phyloP scores from a whole-genome alignment of 2,329 filamentous ascomycete species.

The Huntiella abstrusa region DNA sequence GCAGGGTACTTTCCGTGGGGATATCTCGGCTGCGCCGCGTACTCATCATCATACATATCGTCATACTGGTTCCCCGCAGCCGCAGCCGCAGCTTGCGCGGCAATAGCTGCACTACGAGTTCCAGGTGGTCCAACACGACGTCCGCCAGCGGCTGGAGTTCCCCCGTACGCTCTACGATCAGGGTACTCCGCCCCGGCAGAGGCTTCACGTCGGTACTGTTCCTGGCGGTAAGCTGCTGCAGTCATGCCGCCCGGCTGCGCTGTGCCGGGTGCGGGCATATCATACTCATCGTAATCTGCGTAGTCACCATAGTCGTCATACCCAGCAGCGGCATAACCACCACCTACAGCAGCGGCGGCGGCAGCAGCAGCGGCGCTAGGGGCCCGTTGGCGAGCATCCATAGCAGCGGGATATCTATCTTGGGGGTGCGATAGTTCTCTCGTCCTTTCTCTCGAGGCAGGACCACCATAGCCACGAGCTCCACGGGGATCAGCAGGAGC shows the following conservation, averaged over 20 bases:
- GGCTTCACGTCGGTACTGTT: conserved; percentile 3
- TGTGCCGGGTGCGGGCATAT: conserved; percentile 7
- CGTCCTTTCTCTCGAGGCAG: background rate
- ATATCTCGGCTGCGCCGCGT: background rate
- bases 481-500: background rate
- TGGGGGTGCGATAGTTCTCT: no score
- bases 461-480: background rate
- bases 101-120: conserved; percentile 1
- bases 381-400: background rate
- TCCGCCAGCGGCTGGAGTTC: no score
- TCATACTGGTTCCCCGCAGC: conserved; percentile 1
- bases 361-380: background rate
- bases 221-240: conserved; percentile 5
- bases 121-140: no score
- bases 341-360: conserved; percentile 5
- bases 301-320: conserved; percentile 9
- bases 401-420: background rate
- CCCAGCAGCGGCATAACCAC: conserved; percentile 3
- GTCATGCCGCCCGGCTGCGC: conserved; percentile 3
- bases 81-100: background rate
- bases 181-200: conserved; percentile 4
- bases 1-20: background rate
- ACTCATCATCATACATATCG: conserved; percentile 5
- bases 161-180: conserved; percentile 5
- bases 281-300: conserved; percentile 6